phyloP scores from a whole-genome alignment of 208 protist genomes.

The Vickermania ingenoplastis region DNA sequence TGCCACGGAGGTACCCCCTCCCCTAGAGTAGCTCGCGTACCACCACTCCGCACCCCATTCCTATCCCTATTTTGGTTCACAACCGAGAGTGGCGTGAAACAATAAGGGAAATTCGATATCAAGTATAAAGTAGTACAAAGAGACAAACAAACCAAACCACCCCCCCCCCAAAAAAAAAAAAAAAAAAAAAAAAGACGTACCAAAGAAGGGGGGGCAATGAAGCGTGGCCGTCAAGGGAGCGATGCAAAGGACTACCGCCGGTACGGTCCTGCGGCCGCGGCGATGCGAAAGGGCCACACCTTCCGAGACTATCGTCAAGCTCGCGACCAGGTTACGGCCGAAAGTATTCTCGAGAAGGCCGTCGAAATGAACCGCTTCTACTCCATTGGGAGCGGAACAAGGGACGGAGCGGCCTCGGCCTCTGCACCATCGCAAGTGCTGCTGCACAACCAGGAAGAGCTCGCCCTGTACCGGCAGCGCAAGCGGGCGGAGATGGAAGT shows the following conservation, averaged over 20 bases:
- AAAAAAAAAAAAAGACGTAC: neutral
- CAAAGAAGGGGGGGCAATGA: constrained; percentile 21
- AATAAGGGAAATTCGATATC: too few relatives aligned
- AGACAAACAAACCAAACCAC: too few relatives aligned
- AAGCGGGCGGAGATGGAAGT: constrained; percentile 96
- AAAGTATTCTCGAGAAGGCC: constrained; percentile 96
- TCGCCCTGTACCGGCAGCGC: constrained; percentile 89
- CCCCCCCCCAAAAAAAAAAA: neutral
- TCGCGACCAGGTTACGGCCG: constrained; percentile 93
- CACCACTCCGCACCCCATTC: too few relatives aligned
- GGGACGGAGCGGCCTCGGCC: neutral
- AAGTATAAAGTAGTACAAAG: too few relatives aligned
- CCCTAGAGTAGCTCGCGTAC: too few relatives aligned
- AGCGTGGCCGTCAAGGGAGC: constrained; percentile 29
- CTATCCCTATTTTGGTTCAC: too few relatives aligned
- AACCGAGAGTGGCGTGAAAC: too few relatives aligned
- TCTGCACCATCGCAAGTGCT: constrained; percentile 91
- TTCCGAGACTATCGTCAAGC: constrained; percentile 67
- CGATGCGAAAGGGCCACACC: constrained; percentile 44
- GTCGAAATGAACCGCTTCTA: constrained; percentile 88
- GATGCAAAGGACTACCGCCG: constrained; percentile 22
- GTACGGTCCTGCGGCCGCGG: constrained; percentile 67
- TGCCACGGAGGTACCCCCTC: too few relatives aligned
- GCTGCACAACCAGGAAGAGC: constrained; percentile 93
- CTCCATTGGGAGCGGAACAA: constrained; percentile 37